These are phyloP conservation scores for Tricholoma bakamatsutake DNA, from an alignment of 768 basidiomycete genomes.

Conservation along the genomic window DNA sequence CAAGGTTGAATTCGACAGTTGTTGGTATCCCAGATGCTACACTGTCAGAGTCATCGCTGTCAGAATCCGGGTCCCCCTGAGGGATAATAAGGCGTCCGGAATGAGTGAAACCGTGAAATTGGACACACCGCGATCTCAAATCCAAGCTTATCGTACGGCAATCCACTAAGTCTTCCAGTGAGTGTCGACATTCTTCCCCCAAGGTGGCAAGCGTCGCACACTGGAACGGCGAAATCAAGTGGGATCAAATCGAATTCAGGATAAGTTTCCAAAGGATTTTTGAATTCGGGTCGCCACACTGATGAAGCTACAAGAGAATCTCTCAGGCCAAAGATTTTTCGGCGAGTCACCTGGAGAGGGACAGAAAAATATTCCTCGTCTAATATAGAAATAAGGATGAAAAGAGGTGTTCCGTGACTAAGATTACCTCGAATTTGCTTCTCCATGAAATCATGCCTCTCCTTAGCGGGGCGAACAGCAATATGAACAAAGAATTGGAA, in stretches of 20 bases:
- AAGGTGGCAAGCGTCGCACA: constrained; percentile 82
- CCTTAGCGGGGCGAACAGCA: constrained; percentile 49
- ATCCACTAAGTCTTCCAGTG: constrained; percentile 55
- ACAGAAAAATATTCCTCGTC: constrained; percentile 70
- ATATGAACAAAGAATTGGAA: constrained; percentile 86
- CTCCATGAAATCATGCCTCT: constrained; percentile 53
- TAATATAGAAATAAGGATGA: constrained; percentile 10
- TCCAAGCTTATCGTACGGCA: constrained; percentile 64
- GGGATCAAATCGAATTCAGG: constrained; percentile 53
- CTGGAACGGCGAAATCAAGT: constrained; percentile 51
- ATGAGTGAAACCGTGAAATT: not conserved
- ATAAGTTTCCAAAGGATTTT: constrained; percentile 54
- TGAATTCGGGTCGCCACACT: constrained; percentile 73
- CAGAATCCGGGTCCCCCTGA: constrained; percentile 8
- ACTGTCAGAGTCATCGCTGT: constrained; percentile 8
- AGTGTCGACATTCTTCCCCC: constrained; percentile 63
- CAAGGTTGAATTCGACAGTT: constrained; percentile 50
- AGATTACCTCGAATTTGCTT: constrained; percentile 43
- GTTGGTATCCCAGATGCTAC: constrained; percentile 13
- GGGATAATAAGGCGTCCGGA: constrained; percentile 1
- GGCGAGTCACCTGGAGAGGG: constrained; percentile 58
- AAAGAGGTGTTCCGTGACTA: not conserved
- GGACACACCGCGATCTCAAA: constrained; percentile 38
- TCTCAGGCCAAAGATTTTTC: constrained; percentile 62
- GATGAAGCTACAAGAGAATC: constrained; percentile 83